Conservation (phyloP, 257 asterid species). For the Nicotiana attenuata region DNA sequence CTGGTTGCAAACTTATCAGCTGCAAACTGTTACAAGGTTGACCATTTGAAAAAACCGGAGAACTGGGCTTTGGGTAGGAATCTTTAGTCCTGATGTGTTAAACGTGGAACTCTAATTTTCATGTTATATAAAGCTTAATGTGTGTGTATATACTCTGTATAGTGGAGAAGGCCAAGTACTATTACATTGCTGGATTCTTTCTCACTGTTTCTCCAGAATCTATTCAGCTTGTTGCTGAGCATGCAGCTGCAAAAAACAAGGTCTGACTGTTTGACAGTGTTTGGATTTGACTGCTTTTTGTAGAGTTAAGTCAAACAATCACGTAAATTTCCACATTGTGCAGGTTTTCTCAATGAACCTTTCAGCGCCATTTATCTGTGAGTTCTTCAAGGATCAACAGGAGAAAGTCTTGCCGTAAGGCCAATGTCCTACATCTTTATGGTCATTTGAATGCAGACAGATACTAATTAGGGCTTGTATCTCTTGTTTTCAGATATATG, state of each 20-base stretch:
- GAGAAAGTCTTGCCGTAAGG: slow-evolving; percentile 75
- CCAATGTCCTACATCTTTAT: background rate
- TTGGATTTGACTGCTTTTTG: background rate
- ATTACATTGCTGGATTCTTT: slow-evolving; percentile 91
- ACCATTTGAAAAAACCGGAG: slow-evolving; percentile 81
- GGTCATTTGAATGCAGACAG: background rate
- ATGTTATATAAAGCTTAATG: background rate
- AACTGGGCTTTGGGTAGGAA: slow-evolving; percentile 79
- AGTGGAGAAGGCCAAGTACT: slow-evolving; percentile 96
- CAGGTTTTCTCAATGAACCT: slow-evolving; percentile 81
- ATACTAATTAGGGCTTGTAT: slow-evolving; percentile 13
- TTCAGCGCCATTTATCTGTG: slow-evolving; percentile 94
- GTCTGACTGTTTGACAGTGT: slow-evolving; percentile 22
- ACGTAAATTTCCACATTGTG: background rate
- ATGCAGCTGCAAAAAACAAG: slow-evolving; percentile 89
- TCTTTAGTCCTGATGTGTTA: background rate
- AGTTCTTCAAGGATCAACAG: slow-evolving; percentile 85
- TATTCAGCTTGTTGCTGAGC: slow-evolving; percentile 87
- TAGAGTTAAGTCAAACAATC: background rate
- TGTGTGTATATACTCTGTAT: slow-evolving; percentile 19
- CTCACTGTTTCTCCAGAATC: slow-evolving; percentile 98
- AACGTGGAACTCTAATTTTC: background rate
- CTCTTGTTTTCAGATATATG: slow-evolving; percentile 48
- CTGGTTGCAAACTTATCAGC: slow-evolving; percentile 89
- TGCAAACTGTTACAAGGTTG: slow-evolving; percentile 82